Base-by-base conservation (phyloP, 2,329 filamentous ascomycete species). In the Xylariales sp. region DNA sequence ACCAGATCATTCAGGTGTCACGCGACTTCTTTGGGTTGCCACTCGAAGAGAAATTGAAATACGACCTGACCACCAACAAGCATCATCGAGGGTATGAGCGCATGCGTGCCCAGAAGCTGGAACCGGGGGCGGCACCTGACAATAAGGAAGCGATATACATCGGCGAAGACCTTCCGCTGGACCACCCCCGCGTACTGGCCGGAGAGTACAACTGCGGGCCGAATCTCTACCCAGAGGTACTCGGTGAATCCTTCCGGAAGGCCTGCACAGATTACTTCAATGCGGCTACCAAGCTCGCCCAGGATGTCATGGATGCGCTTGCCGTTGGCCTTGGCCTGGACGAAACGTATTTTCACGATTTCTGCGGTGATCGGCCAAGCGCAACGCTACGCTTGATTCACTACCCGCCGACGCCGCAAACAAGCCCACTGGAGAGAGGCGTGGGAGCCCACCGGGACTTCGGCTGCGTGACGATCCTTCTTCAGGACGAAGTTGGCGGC, bases 381-480 rank as follows among this genome's bases (percentile, higher is more conserved):
- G 16, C 36, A 31, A 28, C n/a, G 11, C 28, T 24, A 19, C 27
- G 5, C 37, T 33, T 25, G 32, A 39, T 19, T 29, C 37, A 15
- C 35, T 28, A 10, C 35, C 20, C 6, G 12, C 35, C 2, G 8
- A 24, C 6, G 33, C 24, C 15, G 20, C 33, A n/a, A n/a, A n/a
- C n/a, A n/a, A n/a, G n/a, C n/a, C n/a, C n/a, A n/a, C n/a, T n/a
- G n/a, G n/a, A n/a, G n/a, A n/a, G n/a, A 24, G 45, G 49, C 20
- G 17, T 47, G 4, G 44, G 47, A 2, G 46, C 44, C 2, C 52
- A 56, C 29, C 49, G 31, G 8, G 52, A 56, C 40, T 53, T 48
- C 19, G 50, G 53, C 21, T 48, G 45, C 15, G 35, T 55, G 14
- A 49, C 50, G 2, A 39, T 54, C 5, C 37, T 53, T n/a, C 52